Conservation (phyloP, 208 protist genomes). For the Phytomonas sp. region DNA sequence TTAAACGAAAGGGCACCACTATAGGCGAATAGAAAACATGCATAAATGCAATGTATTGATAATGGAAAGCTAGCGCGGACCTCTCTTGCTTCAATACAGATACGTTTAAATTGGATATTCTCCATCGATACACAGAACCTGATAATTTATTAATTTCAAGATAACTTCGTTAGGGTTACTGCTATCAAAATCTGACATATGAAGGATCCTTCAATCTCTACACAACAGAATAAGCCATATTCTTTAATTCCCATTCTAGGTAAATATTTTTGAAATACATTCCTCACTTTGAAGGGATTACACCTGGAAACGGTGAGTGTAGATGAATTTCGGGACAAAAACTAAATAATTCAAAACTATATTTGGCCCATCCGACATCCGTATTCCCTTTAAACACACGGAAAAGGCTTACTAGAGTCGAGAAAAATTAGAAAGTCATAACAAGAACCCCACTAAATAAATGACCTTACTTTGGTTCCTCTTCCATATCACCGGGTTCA, state of each 20-base stretch:
- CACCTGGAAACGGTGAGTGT: background rate
- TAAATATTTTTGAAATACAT: background rate
- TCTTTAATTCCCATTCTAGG: background rate
- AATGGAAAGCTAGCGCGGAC: background rate
- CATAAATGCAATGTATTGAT: background rate
- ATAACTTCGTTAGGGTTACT: background rate
- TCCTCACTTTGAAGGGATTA: background rate
- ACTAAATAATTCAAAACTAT: background rate
- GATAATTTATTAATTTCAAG: background rate
- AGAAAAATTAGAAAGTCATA: constrained; percentile 5
- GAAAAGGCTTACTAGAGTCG: background rate
- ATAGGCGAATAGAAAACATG: background rate
- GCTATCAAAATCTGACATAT: background rate
- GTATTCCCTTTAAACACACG: background rate
- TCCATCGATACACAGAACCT: background rate
- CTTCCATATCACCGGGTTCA: constrained; percentile 18
- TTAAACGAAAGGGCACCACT: background rate
- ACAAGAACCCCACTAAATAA: background rate
- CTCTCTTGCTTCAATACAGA: background rate
- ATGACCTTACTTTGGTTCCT: constrained; percentile 12
- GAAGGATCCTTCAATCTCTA: background rate
- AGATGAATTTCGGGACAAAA: background rate
- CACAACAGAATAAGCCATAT: background rate
- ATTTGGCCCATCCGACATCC: background rate
- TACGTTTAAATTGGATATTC: background rate